Base-by-base conservation (phyloP, 2,329 filamentous ascomycete genomes). In the Peltaster fructicola region DNA sequence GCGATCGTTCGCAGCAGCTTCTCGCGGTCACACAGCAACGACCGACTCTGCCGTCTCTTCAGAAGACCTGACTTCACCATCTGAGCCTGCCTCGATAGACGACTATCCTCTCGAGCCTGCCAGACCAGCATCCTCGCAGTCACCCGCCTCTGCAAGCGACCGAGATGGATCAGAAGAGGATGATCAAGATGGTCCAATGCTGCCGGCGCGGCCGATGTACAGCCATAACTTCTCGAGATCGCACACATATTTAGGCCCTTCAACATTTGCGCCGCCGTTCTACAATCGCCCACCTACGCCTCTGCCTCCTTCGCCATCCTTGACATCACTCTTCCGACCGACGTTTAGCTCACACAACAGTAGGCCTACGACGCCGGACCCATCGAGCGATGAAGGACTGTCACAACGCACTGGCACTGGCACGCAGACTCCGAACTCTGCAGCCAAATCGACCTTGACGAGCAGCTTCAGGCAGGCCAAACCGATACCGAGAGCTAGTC, bases 261-360 rank as follows among this genome's bases (percentile, higher is more conserved):
- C 39, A 7, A 40, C 47, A 34, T 77, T 74, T 48, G 67, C 65
- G 7, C 88, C 88, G 14, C 88, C 88, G 9, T 95, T 95, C 60
- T 98, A 98, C 60, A 90, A 90, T 36, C 72, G 85, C 3, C 88
- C 88, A n/a, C 88, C 88, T 0, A 93, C 82, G 2, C 85, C 88
- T 3, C 62, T 95, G 0, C 88, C 88, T 0, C 85, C 85, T 0
- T 92, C 82, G 1, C 88, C 88, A 0, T 91, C 80, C 2, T 57
- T 98, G 36, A 95, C 85, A 0, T 92, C 82, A 8, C 71, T 98
- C 11, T 67, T 95, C 6, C 77, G 84, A 8, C 70, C 71, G 2
- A 61, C 65, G 0, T 73, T 73, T 47, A 68, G 61, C 26, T 56
- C 58, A 3, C 60, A 60, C 2, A 80, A 80, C 3, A 91, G 81